Conservation (phyloP, 768 basidiomycete species). For the Myochromella boudieri region DNA sequence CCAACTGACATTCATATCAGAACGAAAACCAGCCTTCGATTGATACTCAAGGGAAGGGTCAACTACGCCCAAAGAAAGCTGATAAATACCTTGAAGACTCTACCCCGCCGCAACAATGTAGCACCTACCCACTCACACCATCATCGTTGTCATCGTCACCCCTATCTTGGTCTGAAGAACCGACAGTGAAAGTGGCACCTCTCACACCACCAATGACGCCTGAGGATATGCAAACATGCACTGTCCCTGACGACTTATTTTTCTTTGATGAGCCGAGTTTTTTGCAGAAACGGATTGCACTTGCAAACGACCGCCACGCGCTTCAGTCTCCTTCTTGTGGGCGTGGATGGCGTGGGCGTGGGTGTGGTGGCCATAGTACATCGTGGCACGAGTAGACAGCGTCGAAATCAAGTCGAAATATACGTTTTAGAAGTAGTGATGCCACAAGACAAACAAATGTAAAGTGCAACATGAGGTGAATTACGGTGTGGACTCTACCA, state of each 20-base stretch:
- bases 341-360: neutral
- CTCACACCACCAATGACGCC: constrained; percentile 21
- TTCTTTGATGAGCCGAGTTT: constrained; percentile 8
- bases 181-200: neutral
- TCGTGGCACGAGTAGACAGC: neutral
- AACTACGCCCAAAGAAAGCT: neutral
- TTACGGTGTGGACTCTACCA: constrained; percentile 11
- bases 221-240: constrained; percentile 29
- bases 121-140: constrained; percentile 18
- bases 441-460: constrained; percentile 34
- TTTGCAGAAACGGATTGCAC: neutral
- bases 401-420: neutral
- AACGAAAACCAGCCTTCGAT: neutral
- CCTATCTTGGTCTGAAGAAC: constrained; percentile 11
- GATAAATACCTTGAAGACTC: neutral
- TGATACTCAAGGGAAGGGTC: constrained; percentile 1
- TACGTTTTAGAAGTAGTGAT: neutral
- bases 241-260: constrained; percentile 30
- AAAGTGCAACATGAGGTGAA: constrained; percentile 40
- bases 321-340: neutral
- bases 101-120: neutral
- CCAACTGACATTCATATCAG: no score
- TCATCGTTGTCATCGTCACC: constrained; percentile 21
- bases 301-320: neutral
- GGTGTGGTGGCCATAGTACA: neutral